Percentiles rank a stretch among this genome's conserved stretches.
phyloP scores from a whole-genome alignment of 1,284 basidiomycete genomes.

The Leccinum laetum region DNA sequence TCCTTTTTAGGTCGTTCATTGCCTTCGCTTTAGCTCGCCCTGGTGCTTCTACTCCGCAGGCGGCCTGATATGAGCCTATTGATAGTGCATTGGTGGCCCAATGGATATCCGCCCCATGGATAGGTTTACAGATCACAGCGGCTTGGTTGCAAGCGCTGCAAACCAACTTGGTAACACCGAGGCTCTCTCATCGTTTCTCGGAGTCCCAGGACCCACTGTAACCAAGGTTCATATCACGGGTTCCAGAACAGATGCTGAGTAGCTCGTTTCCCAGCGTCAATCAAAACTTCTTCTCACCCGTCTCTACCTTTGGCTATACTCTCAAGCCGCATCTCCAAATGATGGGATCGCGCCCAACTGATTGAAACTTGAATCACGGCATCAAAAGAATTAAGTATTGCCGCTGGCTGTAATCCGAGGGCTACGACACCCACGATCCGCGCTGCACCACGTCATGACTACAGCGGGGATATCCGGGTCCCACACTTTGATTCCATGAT shows the following conservation, averaged over 20 bases:
- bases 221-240: not conserved
- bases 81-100: not conserved
- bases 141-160: not conserved
- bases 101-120: not conserved
- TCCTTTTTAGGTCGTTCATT: not conserved
- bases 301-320: slow-evolving; percentile 3
- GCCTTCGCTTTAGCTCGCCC: not conserved
- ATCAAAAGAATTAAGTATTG: slow-evolving; percentile 5
- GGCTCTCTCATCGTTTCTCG: not conserved
- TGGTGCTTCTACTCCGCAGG: not conserved
- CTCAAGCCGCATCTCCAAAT: slow-evolving; percentile 2
- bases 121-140: not conserved
- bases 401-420: slow-evolving; percentile 5
- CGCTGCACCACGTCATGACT: slow-evolving; percentile 9
- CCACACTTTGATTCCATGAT: not conserved
- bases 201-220: not conserved
- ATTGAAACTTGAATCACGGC: slow-evolving; percentile 14
- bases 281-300: slow-evolving; percentile 3
- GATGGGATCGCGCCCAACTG: slow-evolving; percentile 19
- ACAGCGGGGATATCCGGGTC: slow-evolving; percentile 6
- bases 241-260: not conserved
- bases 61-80: not conserved
- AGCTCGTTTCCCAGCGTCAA: slow-evolving; percentile 6
- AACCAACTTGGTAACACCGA: not conserved
- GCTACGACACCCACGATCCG: slow-evolving; percentile 11